A percentile compares a stretch with the other conserved stretches of the same genome.
phyloP scores from a whole-genome alignment of 106 monocot genomes.

The Acorus gramineus region DNA sequence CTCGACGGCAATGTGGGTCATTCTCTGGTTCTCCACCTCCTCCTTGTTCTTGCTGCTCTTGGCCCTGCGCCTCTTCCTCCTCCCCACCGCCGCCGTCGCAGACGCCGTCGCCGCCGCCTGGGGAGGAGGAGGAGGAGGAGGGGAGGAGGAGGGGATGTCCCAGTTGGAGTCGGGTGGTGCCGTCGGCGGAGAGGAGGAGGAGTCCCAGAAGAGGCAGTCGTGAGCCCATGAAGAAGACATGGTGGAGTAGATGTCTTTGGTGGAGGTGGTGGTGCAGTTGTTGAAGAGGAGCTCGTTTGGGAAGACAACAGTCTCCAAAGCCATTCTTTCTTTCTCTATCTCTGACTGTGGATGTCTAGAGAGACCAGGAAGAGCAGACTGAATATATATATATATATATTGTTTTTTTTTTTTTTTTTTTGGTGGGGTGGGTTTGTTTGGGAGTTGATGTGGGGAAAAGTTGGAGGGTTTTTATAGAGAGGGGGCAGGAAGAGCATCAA shows the following conservation, averaged over 20 bases:
- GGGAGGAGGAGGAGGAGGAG: too few relatives aligned
- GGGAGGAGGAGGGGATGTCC: background rate
- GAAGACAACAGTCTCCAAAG: conserved; percentile 51
- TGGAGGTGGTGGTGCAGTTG: background rate
- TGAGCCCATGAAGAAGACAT: conserved; percentile 7
- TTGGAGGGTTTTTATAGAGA: too few relatives aligned
- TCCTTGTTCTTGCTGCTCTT: conserved; percentile 45
- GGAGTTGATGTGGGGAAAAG: too few relatives aligned
- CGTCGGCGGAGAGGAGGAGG: conserved; percentile 13
- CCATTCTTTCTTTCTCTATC: conserved; percentile 20
- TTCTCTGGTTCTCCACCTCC: conserved; percentile 43
- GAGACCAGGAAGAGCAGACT: too few relatives aligned
- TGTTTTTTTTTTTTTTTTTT: too few relatives aligned
- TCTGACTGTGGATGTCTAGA: too few relatives aligned
- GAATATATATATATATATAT: too few relatives aligned
- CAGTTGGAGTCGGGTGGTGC: conserved; percentile 1
- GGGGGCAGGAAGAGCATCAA: too few relatives aligned
- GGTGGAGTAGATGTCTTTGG: conserved; percentile 11
- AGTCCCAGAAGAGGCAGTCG: conserved; percentile 9
- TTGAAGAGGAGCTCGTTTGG: conserved; percentile 29
- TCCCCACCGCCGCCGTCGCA: conserved; percentile 2
- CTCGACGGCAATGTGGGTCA: conserved; percentile 49
- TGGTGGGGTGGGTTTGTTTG: too few relatives aligned
- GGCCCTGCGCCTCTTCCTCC: conserved; percentile 35
- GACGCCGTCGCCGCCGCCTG: background rate